Base-by-base conservation (phyloP, 2,329 filamentous ascomycete genomes). In the Talaromyces funiculosus region DNA sequence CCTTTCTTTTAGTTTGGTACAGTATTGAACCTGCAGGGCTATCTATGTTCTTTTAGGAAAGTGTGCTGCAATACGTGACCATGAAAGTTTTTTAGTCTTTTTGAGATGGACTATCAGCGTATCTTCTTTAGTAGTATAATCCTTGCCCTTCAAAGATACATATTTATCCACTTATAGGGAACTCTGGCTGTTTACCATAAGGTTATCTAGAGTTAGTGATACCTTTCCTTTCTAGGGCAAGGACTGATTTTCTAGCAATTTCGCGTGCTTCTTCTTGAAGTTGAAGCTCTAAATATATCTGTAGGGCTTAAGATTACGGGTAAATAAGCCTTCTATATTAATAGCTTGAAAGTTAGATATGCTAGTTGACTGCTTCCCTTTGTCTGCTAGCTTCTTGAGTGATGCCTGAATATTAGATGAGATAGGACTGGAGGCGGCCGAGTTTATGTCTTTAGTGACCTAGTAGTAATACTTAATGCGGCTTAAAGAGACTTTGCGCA, bases 401-500 rank as follows among this genome's bases (percentile, higher is more conserved):
- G 53, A 42, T 54, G 35, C 24, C 53, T 1, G 16, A 40, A 31
- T 54, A 22, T 54, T 12, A 6, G 53, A 54, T 20, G 18, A 54
- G 0, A 6, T 12, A 54, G 53, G 16, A 29, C 6, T 31, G 35
- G 35, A 42, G 14, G 33, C 9, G 16, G 16, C 6, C 3, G 22
- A 54, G 22, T 42, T 29, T 42, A 14, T 40, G 42, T 54, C 22
- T 40, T 54, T 16, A 0, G 35, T 40, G 20, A 54, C 22, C 20
- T 8, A 54, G 35, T 16, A 54, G 18, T 4, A 54, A 54, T 42
- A 54, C 22, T 54, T 16, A 42, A 54, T 6, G 16, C 20, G 35
- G 35, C 35, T 54, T 40, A 54, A 54, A 54, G 35, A 54, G 53
- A 54, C 35, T 40, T 54, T 54, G 8, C 22, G 35, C 20, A 54